Percentiles rank a stretch among this genome's conserved stretches.
Evolutionary conservation across 345 rosid genomes (phyloP).

Genomic region (Hevea brasiliensis): DNA sequence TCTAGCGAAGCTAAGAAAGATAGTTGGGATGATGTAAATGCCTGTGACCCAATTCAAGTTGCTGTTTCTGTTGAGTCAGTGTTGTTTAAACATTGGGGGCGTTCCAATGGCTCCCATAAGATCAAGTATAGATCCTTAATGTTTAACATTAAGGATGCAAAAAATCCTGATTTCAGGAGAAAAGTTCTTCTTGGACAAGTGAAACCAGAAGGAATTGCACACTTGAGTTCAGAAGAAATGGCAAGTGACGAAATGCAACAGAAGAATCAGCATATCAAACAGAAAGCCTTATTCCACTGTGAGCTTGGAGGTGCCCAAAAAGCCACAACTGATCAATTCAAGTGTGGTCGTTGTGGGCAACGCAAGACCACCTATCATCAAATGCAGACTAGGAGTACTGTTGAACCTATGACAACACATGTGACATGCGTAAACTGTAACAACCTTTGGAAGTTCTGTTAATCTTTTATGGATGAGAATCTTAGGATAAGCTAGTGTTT

Average conservation of each 20-base stretch:
- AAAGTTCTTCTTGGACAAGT: constrained; percentile 10
- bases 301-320: not conserved
- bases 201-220: constrained; percentile 6
- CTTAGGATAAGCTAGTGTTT: not conserved
- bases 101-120: constrained; percentile 2
- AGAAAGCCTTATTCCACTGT: not conserved
- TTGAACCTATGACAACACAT: constrained; percentile 11
- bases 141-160: constrained; percentile 9
- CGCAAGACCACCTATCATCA: not conserved
- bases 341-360: not conserved
- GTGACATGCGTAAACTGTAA: not conserved
- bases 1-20: constrained; percentile 1
- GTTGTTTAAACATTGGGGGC: constrained; percentile 10
- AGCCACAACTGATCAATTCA: constrained; percentile 4
- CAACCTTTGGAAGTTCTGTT: constrained; percentile 1
- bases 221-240: constrained; percentile 12
- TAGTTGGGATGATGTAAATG: not conserved
- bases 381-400: constrained; percentile 12
- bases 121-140: constrained; percentile 12
- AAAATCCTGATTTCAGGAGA: constrained; percentile 14
- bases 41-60: constrained; percentile 5
- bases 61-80: constrained; percentile 7
- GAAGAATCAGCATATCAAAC: constrained; percentile 2
- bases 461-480: not conserved
- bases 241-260: constrained; percentile 15